These are phyloP conservation scores for Avena eriantha DNA, from an alignment of 176 grass and related monocot species.

Conservation along the genomic window DNA sequence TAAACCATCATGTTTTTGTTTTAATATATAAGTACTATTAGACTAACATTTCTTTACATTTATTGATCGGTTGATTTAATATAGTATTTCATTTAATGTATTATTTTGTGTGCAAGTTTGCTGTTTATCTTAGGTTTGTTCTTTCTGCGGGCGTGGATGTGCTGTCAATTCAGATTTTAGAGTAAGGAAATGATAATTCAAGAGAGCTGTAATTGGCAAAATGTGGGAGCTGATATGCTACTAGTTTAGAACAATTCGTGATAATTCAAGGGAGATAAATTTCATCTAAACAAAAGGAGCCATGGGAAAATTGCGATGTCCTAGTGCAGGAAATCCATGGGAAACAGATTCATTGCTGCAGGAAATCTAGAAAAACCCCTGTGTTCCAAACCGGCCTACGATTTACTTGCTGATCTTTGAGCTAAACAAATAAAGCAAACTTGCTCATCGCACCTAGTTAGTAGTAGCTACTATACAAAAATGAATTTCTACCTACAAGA, in stretches of 20 bases:
- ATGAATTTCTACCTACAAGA: background rate
- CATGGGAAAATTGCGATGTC: background rate
- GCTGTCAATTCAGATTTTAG: background rate
- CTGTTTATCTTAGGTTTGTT: background rate
- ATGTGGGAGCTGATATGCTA: background rate
- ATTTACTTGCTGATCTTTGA: background rate
- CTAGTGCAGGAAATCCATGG: background rate
- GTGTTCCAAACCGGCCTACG: background rate
- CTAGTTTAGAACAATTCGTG: background rate
- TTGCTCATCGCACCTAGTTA: background rate
- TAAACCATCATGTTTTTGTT: constrained; percentile 27
- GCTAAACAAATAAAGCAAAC: background rate
- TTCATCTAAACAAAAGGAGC: background rate
- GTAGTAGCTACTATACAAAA: background rate
- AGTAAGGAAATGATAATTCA: background rate
- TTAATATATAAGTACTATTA: constrained; percentile 11
- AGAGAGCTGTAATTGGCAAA: background rate
- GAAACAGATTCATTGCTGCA: background rate
- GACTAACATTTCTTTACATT: constrained; percentile 20
- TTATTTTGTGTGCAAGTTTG: background rate
- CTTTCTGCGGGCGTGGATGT: background rate
- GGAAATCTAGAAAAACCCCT: background rate
- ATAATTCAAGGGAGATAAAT: constrained; percentile 12
- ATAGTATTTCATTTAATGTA: background rate
- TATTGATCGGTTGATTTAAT: constrained; percentile 7